A percentile compares a stretch with the other conserved stretches of the same genome.
Evolutionary conservation across 495 filamentous ascomycete species (phyloP).

Genomic region (Lasiosphaeris hirsuta): DNA sequence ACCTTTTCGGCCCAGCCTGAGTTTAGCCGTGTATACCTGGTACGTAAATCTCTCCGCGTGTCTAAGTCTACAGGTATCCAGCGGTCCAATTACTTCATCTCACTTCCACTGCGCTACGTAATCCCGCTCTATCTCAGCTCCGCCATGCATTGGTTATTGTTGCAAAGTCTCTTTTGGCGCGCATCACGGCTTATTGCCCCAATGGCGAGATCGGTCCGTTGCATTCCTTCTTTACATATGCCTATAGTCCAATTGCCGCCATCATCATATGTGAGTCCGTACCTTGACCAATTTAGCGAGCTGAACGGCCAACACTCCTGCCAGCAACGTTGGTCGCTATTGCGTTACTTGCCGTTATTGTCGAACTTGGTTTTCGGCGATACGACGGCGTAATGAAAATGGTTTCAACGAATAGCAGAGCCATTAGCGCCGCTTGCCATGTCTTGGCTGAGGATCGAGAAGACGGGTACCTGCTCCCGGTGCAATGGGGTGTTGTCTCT

Average conservation of each 20-base stretch:
- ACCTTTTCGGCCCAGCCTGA: slow-evolving; percentile 32
- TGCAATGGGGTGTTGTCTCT: slow-evolving; percentile 8
- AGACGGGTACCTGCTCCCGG: slow-evolving; percentile 11
- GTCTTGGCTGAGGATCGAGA: slow-evolving; percentile 8
- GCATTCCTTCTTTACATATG: slow-evolving; percentile 25
- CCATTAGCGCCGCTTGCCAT: slow-evolving; percentile 25
- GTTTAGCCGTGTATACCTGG: slow-evolving; percentile 15
- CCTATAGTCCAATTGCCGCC: slow-evolving; percentile 32
- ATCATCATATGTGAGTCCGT: slow-evolving; percentile 17
- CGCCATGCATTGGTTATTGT: slow-evolving; percentile 43
- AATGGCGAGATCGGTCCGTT: neutral
- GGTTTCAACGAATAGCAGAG: slow-evolving; percentile 19
- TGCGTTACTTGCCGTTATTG: neutral
- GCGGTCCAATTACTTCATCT: slow-evolving; percentile 46
- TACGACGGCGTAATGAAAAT: slow-evolving; percentile 22
- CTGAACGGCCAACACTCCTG: neutral
- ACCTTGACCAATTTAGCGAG: neutral
- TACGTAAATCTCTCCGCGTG: slow-evolving; percentile 12
- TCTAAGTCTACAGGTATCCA: slow-evolving; percentile 36
- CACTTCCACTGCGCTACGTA: slow-evolving; percentile 44
- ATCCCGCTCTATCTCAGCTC: slow-evolving; percentile 34
- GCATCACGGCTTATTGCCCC: slow-evolving; percentile 13
- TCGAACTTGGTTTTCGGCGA: slow-evolving; percentile 9
- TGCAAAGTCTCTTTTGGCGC: slow-evolving; percentile 38
- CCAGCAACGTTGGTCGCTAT: neutral